Conservation (phyloP, 1,139 yeast genomes). For the Blastobotrys serpentis region DNA sequence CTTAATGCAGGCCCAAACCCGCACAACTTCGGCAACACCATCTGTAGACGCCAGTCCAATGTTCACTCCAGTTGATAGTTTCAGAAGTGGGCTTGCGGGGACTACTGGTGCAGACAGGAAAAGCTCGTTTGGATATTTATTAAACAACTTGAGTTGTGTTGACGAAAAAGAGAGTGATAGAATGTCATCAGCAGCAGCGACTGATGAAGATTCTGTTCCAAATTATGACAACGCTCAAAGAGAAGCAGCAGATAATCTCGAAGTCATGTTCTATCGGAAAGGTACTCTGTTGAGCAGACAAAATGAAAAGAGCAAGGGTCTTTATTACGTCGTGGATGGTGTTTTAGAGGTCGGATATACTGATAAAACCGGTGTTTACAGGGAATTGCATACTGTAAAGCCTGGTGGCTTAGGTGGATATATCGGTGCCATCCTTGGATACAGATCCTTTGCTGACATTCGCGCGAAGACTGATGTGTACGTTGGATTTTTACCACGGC, state of each 20-base stretch:
- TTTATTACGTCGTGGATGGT: conserved; percentile 80
- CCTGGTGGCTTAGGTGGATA: conserved; percentile 90
- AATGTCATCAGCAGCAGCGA: conserved; percentile 9
- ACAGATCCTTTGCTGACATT: conserved; percentile 72
- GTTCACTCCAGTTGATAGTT: conserved; percentile 20
- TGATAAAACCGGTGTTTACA: conserved; percentile 38
- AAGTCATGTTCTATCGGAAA: conserved; percentile 54
- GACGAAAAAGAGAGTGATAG: conserved; percentile 16
- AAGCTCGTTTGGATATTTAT: conserved; percentile 19
- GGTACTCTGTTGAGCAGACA: conserved; percentile 62
- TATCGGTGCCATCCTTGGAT: conserved; percentile 75
- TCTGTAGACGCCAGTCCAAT: conserved; percentile 31
- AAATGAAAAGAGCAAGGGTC: conserved; percentile 66
- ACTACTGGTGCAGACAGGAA: conserved; percentile 1
- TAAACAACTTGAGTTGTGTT: conserved; percentile 20
- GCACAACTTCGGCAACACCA: conserved; percentile 13
- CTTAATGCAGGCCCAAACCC: conserved; percentile 12
- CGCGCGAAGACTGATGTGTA: conserved; percentile 57
- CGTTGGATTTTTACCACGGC: conserved; percentile 70
- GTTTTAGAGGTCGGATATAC: conserved; percentile 57
- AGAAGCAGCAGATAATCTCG: conserved; percentile 64
- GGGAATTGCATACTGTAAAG: conserved; percentile 55
- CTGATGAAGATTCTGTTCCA: conserved; percentile 21
- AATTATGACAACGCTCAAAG: conserved; percentile 51
- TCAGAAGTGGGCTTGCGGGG: conserved; percentile 10